Percentiles rank a stretch among this genome's conserved stretches.
phyloP scores from a whole-genome alignment of 352 stramenopile genomes.

The Phytophthora pluvialis region DNA sequence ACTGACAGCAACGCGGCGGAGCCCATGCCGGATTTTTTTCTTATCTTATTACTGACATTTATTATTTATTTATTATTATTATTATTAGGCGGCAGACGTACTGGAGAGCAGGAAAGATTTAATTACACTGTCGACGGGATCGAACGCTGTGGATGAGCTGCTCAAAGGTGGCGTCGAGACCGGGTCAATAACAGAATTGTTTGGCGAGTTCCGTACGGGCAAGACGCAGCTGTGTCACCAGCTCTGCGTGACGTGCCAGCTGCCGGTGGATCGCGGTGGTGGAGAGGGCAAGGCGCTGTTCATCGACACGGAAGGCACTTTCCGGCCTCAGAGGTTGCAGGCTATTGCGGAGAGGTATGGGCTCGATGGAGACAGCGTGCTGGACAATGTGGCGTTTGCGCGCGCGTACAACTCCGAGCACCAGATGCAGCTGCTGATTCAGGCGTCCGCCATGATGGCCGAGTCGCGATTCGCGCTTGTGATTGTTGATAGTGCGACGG shows the following conservation, averaged over 20 bases:
- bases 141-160: slow-evolving; percentile 89
- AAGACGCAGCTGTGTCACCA: slow-evolving; percentile 99
- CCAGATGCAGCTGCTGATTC: slow-evolving; percentile 97
- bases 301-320: slow-evolving; percentile 99
- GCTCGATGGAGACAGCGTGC: slow-evolving; percentile 94
- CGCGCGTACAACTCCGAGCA: slow-evolving; percentile 99
- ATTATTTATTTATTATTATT: slow-evolving; percentile 3
- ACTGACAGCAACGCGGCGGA: background rate
- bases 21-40: slow-evolving; percentile 9
- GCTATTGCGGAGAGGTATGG: slow-evolving; percentile 98
- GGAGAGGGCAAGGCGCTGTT: slow-evolving; percentile 98
- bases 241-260: slow-evolving; percentile 99
- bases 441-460: slow-evolving; percentile 98
- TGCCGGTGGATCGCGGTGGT: slow-evolving; percentile 96
- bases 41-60: slow-evolving; percentile 6
- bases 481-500: slow-evolving; percentile 98
- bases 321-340: slow-evolving; percentile 96
- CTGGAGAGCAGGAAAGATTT: slow-evolving; percentile 91
- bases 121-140: slow-evolving; percentile 95
- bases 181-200: slow-evolving; percentile 97
- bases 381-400: slow-evolving; percentile 99
- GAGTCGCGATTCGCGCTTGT: slow-evolving; percentile 96
- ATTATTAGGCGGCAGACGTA: slow-evolving; percentile 82
- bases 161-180: slow-evolving; percentile 97
- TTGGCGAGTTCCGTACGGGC: slow-evolving; percentile 99